Evolutionary conservation across 1,139 yeast species (phyloP).

Genomic region (Taphrina confusa): DNA sequence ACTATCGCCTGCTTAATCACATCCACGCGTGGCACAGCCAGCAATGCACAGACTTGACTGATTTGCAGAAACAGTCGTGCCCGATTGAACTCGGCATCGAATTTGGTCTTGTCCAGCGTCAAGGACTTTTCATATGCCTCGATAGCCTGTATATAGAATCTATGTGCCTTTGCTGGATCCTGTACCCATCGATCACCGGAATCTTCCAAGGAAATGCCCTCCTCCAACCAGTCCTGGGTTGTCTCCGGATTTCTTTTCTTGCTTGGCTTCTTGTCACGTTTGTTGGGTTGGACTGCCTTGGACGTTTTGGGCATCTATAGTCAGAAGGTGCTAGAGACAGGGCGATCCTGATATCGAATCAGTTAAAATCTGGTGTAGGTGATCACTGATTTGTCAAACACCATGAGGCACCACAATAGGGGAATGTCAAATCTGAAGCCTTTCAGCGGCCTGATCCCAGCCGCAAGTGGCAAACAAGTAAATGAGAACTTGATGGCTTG

Average conservation of each 20-base stretch:
- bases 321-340: too few relatives aligned
- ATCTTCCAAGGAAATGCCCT: slow-evolving; percentile 30
- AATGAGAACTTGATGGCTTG: too few relatives aligned
- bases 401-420: too few relatives aligned
- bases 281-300: not conserved
- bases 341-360: too few relatives aligned
- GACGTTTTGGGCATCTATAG: not conserved
- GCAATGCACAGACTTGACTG: slow-evolving; percentile 17
- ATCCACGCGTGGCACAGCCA: slow-evolving; percentile 9
- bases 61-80: slow-evolving; percentile 20
- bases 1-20: slow-evolving; percentile 4
- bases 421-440: too few relatives aligned
- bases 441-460: too few relatives aligned
- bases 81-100: slow-evolving; percentile 24
- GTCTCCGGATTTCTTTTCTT: slow-evolving; percentile 38
- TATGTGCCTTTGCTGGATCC: slow-evolving; percentile 33
- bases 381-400: too few relatives aligned
- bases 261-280: not conserved
- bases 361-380: too few relatives aligned
- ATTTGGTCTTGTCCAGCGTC: not conserved
- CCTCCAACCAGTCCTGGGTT: slow-evolving; percentile 25
- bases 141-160: slow-evolving; percentile 14
- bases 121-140: slow-evolving; percentile 16
- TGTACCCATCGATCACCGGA: slow-evolving; percentile 36
- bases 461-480: too few relatives aligned